Conservation (phyloP, 2,329 filamentous ascomycete genomes). For the Didymella segeticola region DNA sequence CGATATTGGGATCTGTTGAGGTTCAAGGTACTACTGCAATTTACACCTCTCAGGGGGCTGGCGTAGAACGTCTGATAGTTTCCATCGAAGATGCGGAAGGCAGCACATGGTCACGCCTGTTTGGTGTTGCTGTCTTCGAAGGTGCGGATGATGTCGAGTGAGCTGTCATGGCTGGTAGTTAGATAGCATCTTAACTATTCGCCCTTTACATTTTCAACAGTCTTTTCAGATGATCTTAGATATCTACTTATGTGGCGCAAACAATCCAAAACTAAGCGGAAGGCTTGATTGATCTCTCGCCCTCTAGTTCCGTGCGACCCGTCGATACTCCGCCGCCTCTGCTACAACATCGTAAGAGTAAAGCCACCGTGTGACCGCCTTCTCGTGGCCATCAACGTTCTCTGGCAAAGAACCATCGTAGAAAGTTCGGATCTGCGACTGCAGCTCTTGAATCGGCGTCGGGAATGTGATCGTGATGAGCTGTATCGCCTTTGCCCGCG, state of each 20-base stretch:
- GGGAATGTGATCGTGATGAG: slow-evolving; percentile 4
- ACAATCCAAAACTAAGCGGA: too few species aligned
- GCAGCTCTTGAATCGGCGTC: neutral
- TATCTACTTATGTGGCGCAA: too few species aligned
- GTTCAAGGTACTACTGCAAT: slow-evolving; percentile 14
- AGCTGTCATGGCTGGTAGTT: too few species aligned
- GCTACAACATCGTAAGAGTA: neutral
- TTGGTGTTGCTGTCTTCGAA: slow-evolving; percentile 23
- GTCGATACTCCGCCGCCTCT: neutral
- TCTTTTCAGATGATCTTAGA: too few species aligned
- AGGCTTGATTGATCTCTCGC: too few species aligned
- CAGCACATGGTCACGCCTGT: slow-evolving; percentile 16
- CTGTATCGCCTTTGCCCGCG: slow-evolving; percentile 5
- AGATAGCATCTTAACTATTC: too few species aligned
- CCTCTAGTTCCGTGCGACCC: too few species aligned
- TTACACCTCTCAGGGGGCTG: slow-evolving; percentile 14
- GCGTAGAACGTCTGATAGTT: slow-evolving; percentile 17
- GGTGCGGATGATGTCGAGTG: slow-evolving; percentile 9
- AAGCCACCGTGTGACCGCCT: slow-evolving; percentile 1
- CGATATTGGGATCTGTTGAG: slow-evolving; percentile 8
- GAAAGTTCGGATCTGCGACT: neutral
- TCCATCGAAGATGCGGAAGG: slow-evolving; percentile 17
- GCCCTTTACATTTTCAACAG: neutral
- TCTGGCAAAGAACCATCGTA: neutral
- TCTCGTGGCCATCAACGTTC: slow-evolving; percentile 6